phyloP scores from a whole-genome alignment of 331 rosid species.

The Quercus lobata region DNA sequence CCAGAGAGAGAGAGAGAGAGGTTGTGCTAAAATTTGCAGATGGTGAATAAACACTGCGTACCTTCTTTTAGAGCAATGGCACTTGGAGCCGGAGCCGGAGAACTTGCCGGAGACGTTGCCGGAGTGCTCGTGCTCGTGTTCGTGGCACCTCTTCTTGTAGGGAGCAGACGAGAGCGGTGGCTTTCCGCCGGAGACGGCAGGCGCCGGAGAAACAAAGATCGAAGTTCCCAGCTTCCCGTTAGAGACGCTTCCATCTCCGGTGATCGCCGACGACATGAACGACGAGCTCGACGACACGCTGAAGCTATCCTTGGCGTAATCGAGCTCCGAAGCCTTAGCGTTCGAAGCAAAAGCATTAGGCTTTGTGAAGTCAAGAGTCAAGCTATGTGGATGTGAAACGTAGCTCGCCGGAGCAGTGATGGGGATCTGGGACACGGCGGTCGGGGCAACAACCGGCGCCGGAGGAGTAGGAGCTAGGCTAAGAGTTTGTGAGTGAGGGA shows the following conservation, averaged over 20 bases:
- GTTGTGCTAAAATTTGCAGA: background rate
- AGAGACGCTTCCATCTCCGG: slow-evolving; percentile 88
- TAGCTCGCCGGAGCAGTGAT: slow-evolving; percentile 19
- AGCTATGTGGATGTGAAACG: slow-evolving; percentile 27
- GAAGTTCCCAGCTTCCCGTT: slow-evolving; percentile 82
- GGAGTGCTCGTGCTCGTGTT: slow-evolving; percentile 60
- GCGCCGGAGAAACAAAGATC: slow-evolving; percentile 45
- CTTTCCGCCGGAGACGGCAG: slow-evolving; percentile 57
- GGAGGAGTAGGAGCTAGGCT: slow-evolving; percentile 20
- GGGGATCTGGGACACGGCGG: slow-evolving; percentile 15
- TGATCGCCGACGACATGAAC: slow-evolving; percentile 88
- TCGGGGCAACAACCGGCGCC: slow-evolving; percentile 11
- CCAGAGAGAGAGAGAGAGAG: background rate
- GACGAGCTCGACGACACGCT: slow-evolving; percentile 89
- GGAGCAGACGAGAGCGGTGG: slow-evolving; percentile 60
- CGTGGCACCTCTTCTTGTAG: slow-evolving; percentile 70
- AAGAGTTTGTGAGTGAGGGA: slow-evolving; percentile 16
- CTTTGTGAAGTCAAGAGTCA: slow-evolving; percentile 77
- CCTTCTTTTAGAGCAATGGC: slow-evolving; percentile 94
- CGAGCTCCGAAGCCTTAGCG: slow-evolving; percentile 48
- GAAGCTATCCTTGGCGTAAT: too few relatives aligned
- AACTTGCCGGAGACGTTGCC: slow-evolving; percentile 56
- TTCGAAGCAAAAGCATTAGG: slow-evolving; percentile 51
- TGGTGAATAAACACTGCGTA: slow-evolving; percentile 7
- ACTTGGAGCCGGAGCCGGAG: slow-evolving; percentile 60